Evolutionary conservation across 2,329 filamentous ascomycete genomes (phyloP).

Genomic region (Xylaria sp.): DNA sequence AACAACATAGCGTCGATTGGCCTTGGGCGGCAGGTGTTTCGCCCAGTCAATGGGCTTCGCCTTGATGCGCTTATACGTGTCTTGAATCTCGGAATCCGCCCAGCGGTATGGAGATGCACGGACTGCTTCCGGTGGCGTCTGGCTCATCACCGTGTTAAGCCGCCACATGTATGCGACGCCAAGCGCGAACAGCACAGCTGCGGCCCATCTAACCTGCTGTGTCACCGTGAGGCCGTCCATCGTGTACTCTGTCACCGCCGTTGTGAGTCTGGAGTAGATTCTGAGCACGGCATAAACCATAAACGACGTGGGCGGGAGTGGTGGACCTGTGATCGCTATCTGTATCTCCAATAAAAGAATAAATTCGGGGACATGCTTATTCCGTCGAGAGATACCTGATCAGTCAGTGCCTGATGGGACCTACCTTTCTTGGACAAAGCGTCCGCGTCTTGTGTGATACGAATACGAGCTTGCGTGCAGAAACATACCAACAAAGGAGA

Average conservation of each 20-base stretch:
- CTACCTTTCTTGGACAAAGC: constrained; percentile 31
- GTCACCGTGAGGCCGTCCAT: constrained; percentile 35
- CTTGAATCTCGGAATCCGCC: constrained; percentile 48
- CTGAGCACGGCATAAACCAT: neutral
- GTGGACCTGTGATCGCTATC: constrained; percentile 12
- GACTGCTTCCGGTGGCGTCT: constrained; percentile 48
- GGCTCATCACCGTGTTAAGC: constrained; percentile 50
- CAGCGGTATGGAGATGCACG: constrained; percentile 48
- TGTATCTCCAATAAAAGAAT: constrained; percentile 1
- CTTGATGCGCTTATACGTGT: constrained; percentile 50
- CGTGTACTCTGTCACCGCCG: neutral
- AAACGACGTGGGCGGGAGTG: neutral
- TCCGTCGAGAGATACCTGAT: constrained; percentile 13
- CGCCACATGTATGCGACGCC: constrained; percentile 46
- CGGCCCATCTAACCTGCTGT: constrained; percentile 31
- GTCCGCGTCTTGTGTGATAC: constrained; percentile 8
- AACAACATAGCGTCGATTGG: constrained; percentile 53
- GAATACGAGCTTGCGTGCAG: constrained; percentile 18
- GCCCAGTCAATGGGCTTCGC: constrained; percentile 47
- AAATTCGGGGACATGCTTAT: constrained; percentile 21
- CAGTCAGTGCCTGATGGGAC: constrained; percentile 3
- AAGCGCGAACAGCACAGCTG: constrained; percentile 38
- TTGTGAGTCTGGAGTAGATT: constrained; percentile 5
- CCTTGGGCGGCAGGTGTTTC: constrained; percentile 49
- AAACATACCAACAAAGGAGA: neutral